These are phyloP conservation scores for Lachnellula cervina DNA, from an alignment of 2,329 filamentous ascomycete species.

Conservation along the genomic window DNA sequence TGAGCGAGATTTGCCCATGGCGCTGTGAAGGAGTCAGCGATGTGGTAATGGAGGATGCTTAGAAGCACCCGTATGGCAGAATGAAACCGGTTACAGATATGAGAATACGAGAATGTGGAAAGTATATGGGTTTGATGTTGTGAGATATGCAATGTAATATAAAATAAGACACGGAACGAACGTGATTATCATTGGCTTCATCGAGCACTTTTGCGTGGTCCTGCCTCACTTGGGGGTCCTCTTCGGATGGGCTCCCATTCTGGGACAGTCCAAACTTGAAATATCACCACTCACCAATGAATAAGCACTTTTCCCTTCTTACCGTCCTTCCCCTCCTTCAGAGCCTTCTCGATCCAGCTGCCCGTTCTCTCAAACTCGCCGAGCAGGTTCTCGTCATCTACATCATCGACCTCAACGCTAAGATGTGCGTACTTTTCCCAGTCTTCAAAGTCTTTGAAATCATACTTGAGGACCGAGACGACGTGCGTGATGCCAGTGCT, in stretches of 20 bases:
- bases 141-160: too few species aligned
- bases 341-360: slow-evolving; percentile 74
- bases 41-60: too few species aligned
- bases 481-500: slow-evolving; percentile 81
- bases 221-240: background rate
- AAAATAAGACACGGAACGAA: too few species aligned
- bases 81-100: too few species aligned
- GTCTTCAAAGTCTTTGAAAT: slow-evolving; percentile 51
- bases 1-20: slow-evolving; percentile 93
- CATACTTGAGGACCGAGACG: slow-evolving; percentile 71
- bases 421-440: slow-evolving; percentile 64
- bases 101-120: too few species aligned
- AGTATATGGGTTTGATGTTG: too few species aligned
- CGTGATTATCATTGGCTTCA: too few species aligned
- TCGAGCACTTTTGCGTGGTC: too few species aligned
- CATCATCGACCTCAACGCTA: slow-evolving; percentile 81
- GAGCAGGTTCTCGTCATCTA: slow-evolving; percentile 82
- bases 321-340: slow-evolving; percentile 49
- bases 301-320: slow-evolving; percentile 58
- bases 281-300: slow-evolving; percentile 56
- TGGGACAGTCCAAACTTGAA: slow-evolving; percentile 9
- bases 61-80: too few species aligned
- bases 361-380: slow-evolving; percentile 74
- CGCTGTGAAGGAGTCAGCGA: slow-evolving; percentile 49
- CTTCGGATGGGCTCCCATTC: background rate